Conservation (phyloP, 2,329 filamentous ascomycete species). For the Ophiobolus disseminans region DNA sequence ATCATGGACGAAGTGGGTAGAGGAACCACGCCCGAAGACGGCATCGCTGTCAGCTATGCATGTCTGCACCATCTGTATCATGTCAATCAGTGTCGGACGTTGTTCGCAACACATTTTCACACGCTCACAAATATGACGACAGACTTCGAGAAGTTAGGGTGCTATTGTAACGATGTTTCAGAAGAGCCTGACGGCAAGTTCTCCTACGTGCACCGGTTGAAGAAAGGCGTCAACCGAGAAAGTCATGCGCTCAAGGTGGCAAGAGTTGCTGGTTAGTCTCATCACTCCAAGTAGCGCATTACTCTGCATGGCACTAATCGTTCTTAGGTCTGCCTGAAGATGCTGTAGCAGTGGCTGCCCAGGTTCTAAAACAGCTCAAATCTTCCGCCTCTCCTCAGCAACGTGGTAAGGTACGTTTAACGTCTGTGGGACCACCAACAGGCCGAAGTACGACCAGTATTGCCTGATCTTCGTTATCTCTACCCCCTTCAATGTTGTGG, state of each 20-base stretch:
- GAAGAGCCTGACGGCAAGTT: conserved; percentile 72
- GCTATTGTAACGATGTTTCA: conserved; percentile 88
- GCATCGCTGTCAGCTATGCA: conserved; percentile 87
- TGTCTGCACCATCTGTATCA: conserved; percentile 83
- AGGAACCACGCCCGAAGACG: conserved; percentile 92
- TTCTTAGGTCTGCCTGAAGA: conserved; percentile 68
- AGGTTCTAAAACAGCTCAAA: conserved; percentile 57
- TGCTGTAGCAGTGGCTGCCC: conserved; percentile 71
- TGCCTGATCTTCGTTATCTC: neutral
- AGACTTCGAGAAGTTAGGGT: conserved; percentile 66
- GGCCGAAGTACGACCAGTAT: neutral
- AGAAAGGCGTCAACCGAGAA: conserved; percentile 80
- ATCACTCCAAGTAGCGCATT: neutral
- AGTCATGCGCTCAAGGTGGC: conserved; percentile 98
- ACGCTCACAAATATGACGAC: conserved; percentile 77
- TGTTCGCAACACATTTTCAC: conserved; percentile 98
- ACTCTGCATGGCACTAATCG: conserved; percentile 11
- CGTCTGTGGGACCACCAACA: too few species aligned
- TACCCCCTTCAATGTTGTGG: too few species aligned
- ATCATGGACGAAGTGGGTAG: conserved; percentile 99
- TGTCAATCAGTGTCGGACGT: conserved; percentile 76
- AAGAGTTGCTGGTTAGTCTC: conserved; percentile 71
- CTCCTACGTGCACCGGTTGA: conserved; percentile 83
- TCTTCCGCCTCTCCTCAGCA: neutral
- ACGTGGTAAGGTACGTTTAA: neutral